Evolutionary conservation across 2,329 filamentous ascomycete species (phyloP).

Genomic region (Phaeosphaeriaceae sp.): DNA sequence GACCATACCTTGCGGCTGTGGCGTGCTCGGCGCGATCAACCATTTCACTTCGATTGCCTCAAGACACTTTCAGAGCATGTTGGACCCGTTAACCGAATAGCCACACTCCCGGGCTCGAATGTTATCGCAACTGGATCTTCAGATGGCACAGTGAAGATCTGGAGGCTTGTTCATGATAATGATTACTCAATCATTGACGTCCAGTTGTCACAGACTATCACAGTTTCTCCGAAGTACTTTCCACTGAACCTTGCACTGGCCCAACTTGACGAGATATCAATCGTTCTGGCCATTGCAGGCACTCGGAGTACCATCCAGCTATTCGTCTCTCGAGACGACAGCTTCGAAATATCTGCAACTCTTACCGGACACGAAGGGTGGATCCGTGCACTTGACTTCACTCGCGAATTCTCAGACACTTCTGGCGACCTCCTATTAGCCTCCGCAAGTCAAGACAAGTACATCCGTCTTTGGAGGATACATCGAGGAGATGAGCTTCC

Average conservation of each 20-base stretch:
- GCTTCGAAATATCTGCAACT: slow-evolving; percentile 76
- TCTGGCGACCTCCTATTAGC: slow-evolving; percentile 79
- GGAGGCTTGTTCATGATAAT: slow-evolving; percentile 63
- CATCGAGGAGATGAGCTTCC: slow-evolving; percentile 73
- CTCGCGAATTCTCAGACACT: slow-evolving; percentile 62
- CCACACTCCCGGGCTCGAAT: slow-evolving; percentile 53
- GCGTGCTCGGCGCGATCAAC: slow-evolving; percentile 43
- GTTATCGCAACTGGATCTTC: slow-evolving; percentile 67
- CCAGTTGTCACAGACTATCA: slow-evolving; percentile 61
- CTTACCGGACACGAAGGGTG: slow-evolving; percentile 92
- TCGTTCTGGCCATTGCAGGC: slow-evolving; percentile 83
- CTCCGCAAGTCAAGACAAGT: slow-evolving; percentile 97
- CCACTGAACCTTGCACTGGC: slow-evolving; percentile 78
- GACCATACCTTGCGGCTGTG: slow-evolving; percentile 78
- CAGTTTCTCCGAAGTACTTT: slow-evolving; percentile 79
- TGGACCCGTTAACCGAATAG: slow-evolving; percentile 74
- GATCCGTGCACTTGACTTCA: slow-evolving; percentile 86
- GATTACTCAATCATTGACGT: slow-evolving; percentile 32
- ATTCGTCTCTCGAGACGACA: slow-evolving; percentile 65
- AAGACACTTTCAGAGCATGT: slow-evolving; percentile 69
- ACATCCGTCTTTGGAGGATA: slow-evolving; percentile 90
- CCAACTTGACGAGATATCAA: slow-evolving; percentile 61
- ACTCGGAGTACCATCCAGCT: slow-evolving; percentile 85
- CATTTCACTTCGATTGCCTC: slow-evolving; percentile 48
- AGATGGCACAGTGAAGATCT: slow-evolving; percentile 69